Conservation (phyloP, 169 alveolate genomes). For the Amoebophrya sp. region DNA sequence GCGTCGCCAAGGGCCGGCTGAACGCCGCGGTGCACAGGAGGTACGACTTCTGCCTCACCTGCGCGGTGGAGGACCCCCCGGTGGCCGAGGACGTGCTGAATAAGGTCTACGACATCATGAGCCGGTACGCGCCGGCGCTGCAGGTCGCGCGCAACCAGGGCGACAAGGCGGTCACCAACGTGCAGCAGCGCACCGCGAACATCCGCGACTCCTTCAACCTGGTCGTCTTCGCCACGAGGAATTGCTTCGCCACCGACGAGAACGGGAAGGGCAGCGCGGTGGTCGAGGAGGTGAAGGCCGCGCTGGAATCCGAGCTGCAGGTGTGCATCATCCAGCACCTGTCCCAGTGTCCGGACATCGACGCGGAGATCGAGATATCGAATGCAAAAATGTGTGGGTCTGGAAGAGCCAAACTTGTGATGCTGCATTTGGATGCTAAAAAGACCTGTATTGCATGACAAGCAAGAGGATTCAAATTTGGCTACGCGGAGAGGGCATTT, state of each 20-base stretch:
- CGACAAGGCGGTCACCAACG: conserved; percentile 18
- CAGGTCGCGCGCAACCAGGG: neutral
- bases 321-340: neutral
- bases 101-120: neutral
- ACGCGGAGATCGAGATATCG: neutral
- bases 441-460: too few species aligned
- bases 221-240: neutral
- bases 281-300: neutral
- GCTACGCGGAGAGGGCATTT: too few species aligned
- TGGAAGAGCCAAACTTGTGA: too few species aligned
- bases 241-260: conserved; percentile 3
- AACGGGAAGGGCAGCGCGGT: neutral
- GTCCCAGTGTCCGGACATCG: neutral
- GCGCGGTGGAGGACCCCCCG: neutral
- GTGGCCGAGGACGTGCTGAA: neutral
- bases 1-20: conserved; percentile 17
- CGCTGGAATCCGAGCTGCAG: neutral
- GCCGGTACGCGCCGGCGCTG: neutral
- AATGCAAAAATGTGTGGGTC: too few species aligned
- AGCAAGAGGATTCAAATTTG: too few species aligned
- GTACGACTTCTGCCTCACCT: conserved; percentile 7
- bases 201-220: conserved; percentile 1
- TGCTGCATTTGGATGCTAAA: too few species aligned
- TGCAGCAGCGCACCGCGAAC: conserved; percentile 7
- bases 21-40: neutral